Evolutionary conservation across 2,329 filamentous ascomycete genomes (phyloP), one percentile per base, ranked within the genome.

Genomic region (Trichoderma asperellum): DNA sequence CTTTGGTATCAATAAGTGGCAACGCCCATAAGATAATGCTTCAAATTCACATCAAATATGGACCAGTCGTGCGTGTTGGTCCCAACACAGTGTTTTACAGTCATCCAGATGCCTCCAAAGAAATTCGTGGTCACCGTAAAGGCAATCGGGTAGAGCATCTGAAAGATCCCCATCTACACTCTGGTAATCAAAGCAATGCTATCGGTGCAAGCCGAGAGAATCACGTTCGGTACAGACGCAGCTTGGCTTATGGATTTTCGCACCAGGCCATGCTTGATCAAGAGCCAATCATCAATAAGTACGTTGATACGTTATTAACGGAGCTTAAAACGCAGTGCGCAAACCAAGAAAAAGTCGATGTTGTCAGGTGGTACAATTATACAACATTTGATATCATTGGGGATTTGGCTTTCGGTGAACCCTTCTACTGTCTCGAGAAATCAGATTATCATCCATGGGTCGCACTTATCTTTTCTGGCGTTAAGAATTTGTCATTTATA

Each of bases 321-420:
- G 56, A 68, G n/a, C 64, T 77, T 21, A 63, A 70, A 40, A 70
- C 74, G 16, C 69, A 73, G 4, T 70, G 68, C 29, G 60, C 32
- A 1, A 49, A 61, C 11, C 60, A 55, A 0, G 69, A 56, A 10
- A 65, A 70, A 59, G 32, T 76, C 35, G 71, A 78, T 21, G 57
- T 79, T 24, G 70, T 72, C 0, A 62, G 71, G 12, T 79, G 73
- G 77, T 77, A 75, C 68, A 75, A 76, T 59, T 76, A 68, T 55
- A 71, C 73, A 0, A 77, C 77, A 0, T 78, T 78, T 53, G 76
- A 78, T 59, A 64, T 78, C 8, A 76, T 78, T 24, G 76, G 75
- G 27, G 73, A 76, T 35, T 69, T 78, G 2, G 68, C 72, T 18
- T 77, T 78, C 63, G 77, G 76, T 16, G 75, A 76, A 59, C 68